Base-by-base conservation (phyloP, 2,329 filamentous ascomycete genomes). In the Graphilbum fragrans region DNA sequence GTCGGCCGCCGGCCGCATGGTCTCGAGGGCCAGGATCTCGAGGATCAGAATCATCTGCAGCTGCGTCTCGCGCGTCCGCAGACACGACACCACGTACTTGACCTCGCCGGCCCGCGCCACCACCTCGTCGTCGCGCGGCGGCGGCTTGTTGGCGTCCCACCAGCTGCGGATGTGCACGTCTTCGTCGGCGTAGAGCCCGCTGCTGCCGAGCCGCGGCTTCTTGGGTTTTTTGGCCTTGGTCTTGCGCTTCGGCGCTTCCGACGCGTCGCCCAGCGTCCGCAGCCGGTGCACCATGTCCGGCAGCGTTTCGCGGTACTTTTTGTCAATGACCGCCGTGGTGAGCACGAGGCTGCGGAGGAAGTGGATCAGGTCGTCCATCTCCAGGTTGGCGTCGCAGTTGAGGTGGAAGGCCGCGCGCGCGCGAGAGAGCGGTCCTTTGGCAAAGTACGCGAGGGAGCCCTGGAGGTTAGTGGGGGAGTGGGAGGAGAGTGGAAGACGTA, bases 361-460 rank as follows among this genome's bases (percentile, higher is more conserved):
- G 1, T 70, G 64, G 9, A 82, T 67, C 17, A 88, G 63, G 38
- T 86, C 74, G 20, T 64, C 61, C 58, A 80, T 75, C 33, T 77
- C 67, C 18, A 80, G 60, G 19, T 68, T 72, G 7, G 70, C 64
- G 54, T 80, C 74, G 39, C 72, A 72, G 46, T 77, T 72, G 14
- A 77, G 61, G 43, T 79, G 74, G 47, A 86, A 86, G 14, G 78
- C 73, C 37, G 80, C 81, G 45, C 84, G 74, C 36, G 82, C 80
- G 50, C 83, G 72, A 35, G 84, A 85, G 18, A 92, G 63, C 2
- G 85, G 82, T 1, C 84, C 85, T 62, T 92, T 92, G 18, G 80
- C 80, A 58, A 90, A 88, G 58, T 88, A 92, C 44, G 84, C 84
- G 43, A 90, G 63, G 4, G 84, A 86, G 27, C 82, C 84, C 70